phyloP scores from a whole-genome alignment of 331 rosid genomes.

The Malus hybrid region DNA sequence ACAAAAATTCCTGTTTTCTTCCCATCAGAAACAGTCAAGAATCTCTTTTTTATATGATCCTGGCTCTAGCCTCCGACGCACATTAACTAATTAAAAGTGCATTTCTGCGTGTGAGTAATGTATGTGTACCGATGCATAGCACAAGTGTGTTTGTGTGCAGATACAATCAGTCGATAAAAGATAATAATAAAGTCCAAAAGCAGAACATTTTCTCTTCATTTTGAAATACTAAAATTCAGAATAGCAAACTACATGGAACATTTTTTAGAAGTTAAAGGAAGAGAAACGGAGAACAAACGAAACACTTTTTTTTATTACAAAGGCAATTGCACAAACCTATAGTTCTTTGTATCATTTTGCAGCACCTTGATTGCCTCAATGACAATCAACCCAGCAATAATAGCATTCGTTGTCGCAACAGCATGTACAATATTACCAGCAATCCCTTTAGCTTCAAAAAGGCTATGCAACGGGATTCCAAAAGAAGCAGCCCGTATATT shows the following conservation, averaged over 20 bases:
- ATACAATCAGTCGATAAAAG: not conserved
- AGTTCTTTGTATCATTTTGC: slow-evolving; percentile 51
- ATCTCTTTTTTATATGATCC: not conserved
- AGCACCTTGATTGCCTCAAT: slow-evolving; percentile 96
- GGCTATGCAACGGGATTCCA: slow-evolving; percentile 87
- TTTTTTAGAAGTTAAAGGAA: not conserved
- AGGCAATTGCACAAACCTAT: slow-evolving; percentile 47
- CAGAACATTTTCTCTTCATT: not conserved
- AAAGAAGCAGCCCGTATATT: slow-evolving; percentile 89
- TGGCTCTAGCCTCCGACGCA: not conserved
- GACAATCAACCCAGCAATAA: slow-evolving; percentile 95
- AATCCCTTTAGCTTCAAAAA: slow-evolving; percentile 98
- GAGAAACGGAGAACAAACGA: not conserved
- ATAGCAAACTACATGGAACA: not conserved
- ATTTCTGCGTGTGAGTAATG: not conserved
- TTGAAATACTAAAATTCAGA: not conserved
- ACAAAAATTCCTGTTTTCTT: not conserved
- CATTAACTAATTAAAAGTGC: not conserved
- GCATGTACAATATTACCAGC: slow-evolving; percentile 99
- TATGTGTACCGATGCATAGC: too few relatives aligned
- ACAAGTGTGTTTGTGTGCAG: not conserved
- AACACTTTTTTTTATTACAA: slow-evolving; percentile 7
- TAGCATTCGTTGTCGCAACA: slow-evolving; percentile 94
- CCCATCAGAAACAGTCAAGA: not conserved
- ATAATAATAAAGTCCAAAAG: not conserved